phyloP scores from a whole-genome alignment of 768 basidiomycete species.

The Saitozyma podzolica region DNA sequence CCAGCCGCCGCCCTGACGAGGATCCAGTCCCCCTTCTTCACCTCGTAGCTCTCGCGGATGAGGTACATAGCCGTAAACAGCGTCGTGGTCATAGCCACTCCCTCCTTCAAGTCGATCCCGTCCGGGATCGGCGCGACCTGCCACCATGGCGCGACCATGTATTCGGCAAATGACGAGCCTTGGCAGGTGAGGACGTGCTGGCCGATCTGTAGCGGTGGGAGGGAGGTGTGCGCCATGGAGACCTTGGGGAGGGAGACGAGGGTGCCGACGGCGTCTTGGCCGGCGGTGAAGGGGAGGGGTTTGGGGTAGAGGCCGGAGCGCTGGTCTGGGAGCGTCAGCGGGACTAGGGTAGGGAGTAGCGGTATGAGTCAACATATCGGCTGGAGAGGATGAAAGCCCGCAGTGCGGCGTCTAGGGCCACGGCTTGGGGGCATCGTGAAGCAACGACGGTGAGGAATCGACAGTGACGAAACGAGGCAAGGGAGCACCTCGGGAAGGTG shows the following conservation, averaged over 20 bases:
- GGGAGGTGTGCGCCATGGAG: slow-evolving; percentile 30
- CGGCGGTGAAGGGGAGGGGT: slow-evolving; percentile 58
- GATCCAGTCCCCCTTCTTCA: slow-evolving; percentile 70
- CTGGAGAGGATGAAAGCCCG: too few species aligned
- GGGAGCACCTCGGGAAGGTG: too few species aligned
- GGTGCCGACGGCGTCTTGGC: slow-evolving; percentile 74
- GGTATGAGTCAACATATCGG: slow-evolving; percentile 1
- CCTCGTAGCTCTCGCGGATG: slow-evolving; percentile 78
- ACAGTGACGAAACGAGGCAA: too few species aligned
- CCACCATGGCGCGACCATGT: slow-evolving; percentile 67
- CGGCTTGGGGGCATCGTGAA: too few species aligned
- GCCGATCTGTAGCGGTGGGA: slow-evolving; percentile 67
- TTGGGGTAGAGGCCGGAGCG: slow-evolving; percentile 59
- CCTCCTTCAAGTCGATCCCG: slow-evolving; percentile 58
- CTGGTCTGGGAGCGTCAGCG: slow-evolving; percentile 61
- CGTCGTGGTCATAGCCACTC: slow-evolving; percentile 70
- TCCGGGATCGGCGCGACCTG: slow-evolving; percentile 67
- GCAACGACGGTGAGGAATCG: too few species aligned
- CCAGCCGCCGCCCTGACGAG: slow-evolving; percentile 90
- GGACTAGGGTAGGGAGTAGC: background rate
- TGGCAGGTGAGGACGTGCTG: slow-evolving; percentile 61
- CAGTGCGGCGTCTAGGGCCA: too few species aligned
- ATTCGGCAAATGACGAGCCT: slow-evolving; percentile 62
- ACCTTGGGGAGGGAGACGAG: slow-evolving; percentile 77
- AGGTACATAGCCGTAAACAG: slow-evolving; percentile 73